Conservation (phyloP, 257 asterid species). For the Cynanchum wilfordii region DNA sequence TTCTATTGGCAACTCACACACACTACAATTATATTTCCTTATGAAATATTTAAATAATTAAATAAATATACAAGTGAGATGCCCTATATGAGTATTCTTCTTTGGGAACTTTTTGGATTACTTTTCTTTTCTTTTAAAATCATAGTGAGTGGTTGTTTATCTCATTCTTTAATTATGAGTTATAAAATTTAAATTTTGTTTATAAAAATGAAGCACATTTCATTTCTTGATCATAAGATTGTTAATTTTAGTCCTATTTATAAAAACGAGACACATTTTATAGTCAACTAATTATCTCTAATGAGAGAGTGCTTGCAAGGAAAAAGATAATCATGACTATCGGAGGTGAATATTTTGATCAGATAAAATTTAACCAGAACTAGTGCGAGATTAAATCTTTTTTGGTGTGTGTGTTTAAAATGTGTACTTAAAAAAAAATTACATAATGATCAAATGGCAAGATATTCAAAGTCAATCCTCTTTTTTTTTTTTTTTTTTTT, state of each 20-base stretch:
- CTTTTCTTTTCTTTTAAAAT: background rate
- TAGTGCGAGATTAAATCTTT: too few relatives aligned
- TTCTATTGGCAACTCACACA: conserved; percentile 19
- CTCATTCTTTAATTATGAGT: background rate
- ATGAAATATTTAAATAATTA: too few relatives aligned
- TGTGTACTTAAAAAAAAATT: background rate
- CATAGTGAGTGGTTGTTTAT: background rate
- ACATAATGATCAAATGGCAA: conserved; percentile 23
- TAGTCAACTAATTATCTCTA: too few relatives aligned
- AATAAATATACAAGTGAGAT: too few relatives aligned
- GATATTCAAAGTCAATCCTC: conserved; percentile 27
- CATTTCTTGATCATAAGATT: too few relatives aligned
- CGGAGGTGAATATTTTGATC: too few relatives aligned
- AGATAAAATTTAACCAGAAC: too few relatives aligned
- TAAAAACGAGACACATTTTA: too few relatives aligned
- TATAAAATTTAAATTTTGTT: background rate
- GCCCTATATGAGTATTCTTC: conserved; percentile 13
- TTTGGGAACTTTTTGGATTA: conserved; percentile 1
- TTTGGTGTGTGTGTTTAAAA: conserved; percentile 3
- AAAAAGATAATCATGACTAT: too few relatives aligned
- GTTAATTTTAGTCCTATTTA: too few relatives aligned
- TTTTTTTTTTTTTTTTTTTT: background rate
- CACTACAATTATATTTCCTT: conserved; percentile 10
- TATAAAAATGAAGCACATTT: too few relatives aligned
- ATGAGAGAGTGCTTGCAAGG: too few relatives aligned